Base-by-base conservation (phyloP, 176 grass and related monocot genomes). In the Bromus sterilis region DNA sequence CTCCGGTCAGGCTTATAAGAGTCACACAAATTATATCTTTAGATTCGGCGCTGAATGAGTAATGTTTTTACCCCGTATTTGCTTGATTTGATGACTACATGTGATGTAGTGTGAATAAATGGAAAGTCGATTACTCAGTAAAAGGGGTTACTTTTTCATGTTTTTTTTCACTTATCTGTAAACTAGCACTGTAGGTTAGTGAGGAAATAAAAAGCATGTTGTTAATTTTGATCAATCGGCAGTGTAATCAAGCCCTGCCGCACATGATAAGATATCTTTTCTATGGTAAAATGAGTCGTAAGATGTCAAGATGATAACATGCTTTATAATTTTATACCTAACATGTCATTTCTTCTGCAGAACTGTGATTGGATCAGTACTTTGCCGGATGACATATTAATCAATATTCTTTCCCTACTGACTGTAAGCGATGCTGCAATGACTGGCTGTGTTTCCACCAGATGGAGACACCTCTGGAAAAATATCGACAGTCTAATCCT, bases 341-440 rank as follows among this genome's bases (percentile, higher is more conserved):
- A 29, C 15, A 57, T 70, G 33, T 18, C 29, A 6, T 71, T 71
- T 71, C 14, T 43, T 71, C 1, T 81, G 35, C 79, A 81, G 49
- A 59, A 57, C 20, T 20, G 9, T 58, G 66, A 71, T 71, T 30
- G 48, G 65, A 71, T 81, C 35, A 81, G 34, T 59, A 25, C 49
- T n/a, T 26, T 81, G 6, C 66, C 66, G 56, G 66, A 81, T 81
- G 79, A 71, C 16, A 71, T 81, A 58, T 81, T 59, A 36, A 41
- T 81, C 16, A 40, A 81, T 29, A 43, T 71, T 12, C 16, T 81
- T 81, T 71, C 66, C 10, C 26, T 81, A 15, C 2, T 81, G 43
- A 32, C n/a, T 23, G 16, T 81, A 42, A 71, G 49, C 11, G 79
- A 81, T 20, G 66, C 79, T 43, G 51, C 79, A 41, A 21, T 57